These are phyloP conservation scores for Vigna unguiculata DNA, from an alignment of 306 rosid genomes.

Conservation along the genomic window DNA sequence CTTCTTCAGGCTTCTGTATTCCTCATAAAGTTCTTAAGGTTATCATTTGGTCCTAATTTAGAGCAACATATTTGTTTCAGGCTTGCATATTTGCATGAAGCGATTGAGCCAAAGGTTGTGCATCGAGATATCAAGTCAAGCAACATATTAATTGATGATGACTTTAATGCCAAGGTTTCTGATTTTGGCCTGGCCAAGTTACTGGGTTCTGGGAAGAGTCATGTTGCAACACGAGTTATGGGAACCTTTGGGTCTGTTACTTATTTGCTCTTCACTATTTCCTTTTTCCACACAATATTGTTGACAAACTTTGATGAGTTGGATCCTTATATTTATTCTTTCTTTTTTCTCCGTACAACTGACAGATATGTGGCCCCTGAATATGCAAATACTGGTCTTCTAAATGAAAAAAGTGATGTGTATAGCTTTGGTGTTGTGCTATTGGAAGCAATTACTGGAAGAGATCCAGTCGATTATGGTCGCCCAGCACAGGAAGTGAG, in stretches of 20 bases:
- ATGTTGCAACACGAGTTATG: slow-evolving; percentile 84
- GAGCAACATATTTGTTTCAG: slow-evolving; percentile 53
- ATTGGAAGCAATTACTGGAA: slow-evolving; percentile 75
- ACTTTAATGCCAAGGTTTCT: slow-evolving; percentile 81
- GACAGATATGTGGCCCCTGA: slow-evolving; percentile 83
- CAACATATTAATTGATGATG: slow-evolving; percentile 80
- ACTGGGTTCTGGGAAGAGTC: slow-evolving; percentile 78
- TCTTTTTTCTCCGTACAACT: slow-evolving; percentile 27
- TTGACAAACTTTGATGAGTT: slow-evolving; percentile 21
- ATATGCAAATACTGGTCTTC: slow-evolving; percentile 79
- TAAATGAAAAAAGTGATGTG: slow-evolving; percentile 84
- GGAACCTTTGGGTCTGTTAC: slow-evolving; percentile 86
- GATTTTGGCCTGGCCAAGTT: slow-evolving; percentile 91
- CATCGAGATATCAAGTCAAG: slow-evolving; percentile 89
- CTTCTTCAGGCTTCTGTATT: slow-evolving; percentile 15
- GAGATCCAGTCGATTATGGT: slow-evolving; percentile 84
- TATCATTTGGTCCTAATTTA: slow-evolving; percentile 40
- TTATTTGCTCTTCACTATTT: not conserved
- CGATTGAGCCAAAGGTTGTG: slow-evolving; percentile 82
- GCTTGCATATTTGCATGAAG: slow-evolving; percentile 84
- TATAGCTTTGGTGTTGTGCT: slow-evolving; percentile 83
- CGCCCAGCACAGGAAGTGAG: slow-evolving; percentile 75
- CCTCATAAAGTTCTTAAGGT: not conserved
- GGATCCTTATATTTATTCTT: not conserved
- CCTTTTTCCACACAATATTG: slow-evolving; percentile 1